Evolutionary conservation across 108 stramenopile genomes (phyloP), one percentile per base, ranked within the genome.

Genomic region (Hondaea fermentalgiana): DNA sequence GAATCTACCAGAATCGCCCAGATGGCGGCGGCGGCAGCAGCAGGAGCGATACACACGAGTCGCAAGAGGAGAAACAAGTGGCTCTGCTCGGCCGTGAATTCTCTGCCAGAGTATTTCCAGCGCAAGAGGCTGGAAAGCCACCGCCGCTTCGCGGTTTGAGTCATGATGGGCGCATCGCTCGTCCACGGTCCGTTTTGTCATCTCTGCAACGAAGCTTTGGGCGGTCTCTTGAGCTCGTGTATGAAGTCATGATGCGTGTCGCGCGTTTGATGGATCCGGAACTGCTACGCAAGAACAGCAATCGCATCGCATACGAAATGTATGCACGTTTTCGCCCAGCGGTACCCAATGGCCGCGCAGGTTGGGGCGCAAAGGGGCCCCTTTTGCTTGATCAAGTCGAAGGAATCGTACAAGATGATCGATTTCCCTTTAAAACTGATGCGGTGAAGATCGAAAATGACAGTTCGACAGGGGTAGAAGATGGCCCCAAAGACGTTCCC

Each of bases 361-460:
- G 76, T 19, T 83, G 76, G 76, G 76, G 76, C n/a, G 76, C 76
- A 6, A 83, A 83, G 76, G 76, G 76, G 12, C 45, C 49, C 43
- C 76, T 83, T 35, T 23, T 53, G 51, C 51, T 83, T 17, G 76
- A 83, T 45, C 44, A 83, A 3, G 51, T 83, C 28, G 45, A 53
- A 45, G 23, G 23, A 0, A 6, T 83, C 51, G 76, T 45, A 12
- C 44, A 6, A 16, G 76, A 83, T 25, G n/a, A 12, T 23, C 45
- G 28, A 12, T 83, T 83, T 23, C 45, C n/a, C 1, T 12, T 6
- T 3, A 47, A 53, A 83, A 3, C 19, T 23, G 76, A 16, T 8
- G 49, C 76, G 17, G 51, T 28, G 10, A 47, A 83, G 76, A 12
- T 12, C 23, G 49, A 83, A 45, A 12, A 35, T 35, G 35, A 35